Evolutionary conservation across 2,329 filamentous ascomycete genomes (phyloP).

Genomic region (Lomentospora prolificans): DNA sequence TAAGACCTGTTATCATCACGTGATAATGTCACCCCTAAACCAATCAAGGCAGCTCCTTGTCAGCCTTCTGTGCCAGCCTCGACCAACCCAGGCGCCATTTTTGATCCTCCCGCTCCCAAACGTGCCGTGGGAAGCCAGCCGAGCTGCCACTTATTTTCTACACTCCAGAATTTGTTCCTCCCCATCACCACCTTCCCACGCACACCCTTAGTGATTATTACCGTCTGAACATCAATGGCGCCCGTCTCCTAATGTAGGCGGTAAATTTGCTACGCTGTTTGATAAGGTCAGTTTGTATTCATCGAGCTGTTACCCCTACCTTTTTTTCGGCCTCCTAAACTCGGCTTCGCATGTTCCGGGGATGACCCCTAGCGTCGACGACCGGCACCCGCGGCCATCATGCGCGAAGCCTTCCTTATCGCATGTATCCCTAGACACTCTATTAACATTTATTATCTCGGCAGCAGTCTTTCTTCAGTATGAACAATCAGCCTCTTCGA

Average conservation of each 20-base stretch:
- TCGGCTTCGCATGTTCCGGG: not conserved
- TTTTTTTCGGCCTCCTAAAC: not conserved
- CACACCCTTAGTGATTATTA: not conserved
- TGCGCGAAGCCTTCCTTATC: not conserved
- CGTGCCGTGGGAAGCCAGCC: conserved; percentile 1
- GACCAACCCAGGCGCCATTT: conserved; percentile 7
- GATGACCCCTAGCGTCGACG: not conserved
- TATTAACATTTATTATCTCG: not conserved
- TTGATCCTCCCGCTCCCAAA: conserved; percentile 3
- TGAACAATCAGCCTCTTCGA: conserved; percentile 38
- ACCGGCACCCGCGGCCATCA: not conserved
- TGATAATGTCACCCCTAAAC: not conserved
- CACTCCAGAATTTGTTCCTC: conserved; percentile 6
- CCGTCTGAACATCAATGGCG: not conserved
- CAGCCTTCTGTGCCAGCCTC: conserved; percentile 7
- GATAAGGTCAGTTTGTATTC: not conserved
- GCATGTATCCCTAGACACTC: not conserved
- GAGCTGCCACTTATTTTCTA: conserved; percentile 5
- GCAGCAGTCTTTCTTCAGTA: conserved; percentile 18
- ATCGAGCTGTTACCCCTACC: not conserved
- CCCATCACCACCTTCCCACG: not conserved
- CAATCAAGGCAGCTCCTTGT: not conserved
- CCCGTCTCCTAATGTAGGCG: conserved; percentile 5
- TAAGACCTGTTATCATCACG: conserved; percentile 6
- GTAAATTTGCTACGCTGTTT: not conserved